phyloP scores from a whole-genome alignment of 257 asterid genomes.

The Ehretia macrophylla region DNA sequence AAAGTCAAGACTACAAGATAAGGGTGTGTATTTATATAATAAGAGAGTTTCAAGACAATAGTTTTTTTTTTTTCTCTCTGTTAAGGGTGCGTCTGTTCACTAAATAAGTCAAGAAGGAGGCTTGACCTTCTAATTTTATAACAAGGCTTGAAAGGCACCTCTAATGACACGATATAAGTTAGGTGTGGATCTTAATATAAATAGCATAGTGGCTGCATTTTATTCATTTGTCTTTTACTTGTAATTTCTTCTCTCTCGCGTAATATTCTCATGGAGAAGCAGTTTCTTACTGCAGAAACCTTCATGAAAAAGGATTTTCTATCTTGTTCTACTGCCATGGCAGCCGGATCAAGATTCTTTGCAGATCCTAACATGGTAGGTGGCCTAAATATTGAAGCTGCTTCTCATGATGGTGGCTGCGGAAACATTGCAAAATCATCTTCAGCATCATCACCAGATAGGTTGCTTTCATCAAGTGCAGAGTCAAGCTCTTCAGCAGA shows the following conservation, averaged over 20 bases:
- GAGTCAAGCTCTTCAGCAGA: conserved; percentile 30
- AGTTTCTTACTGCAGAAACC: conserved; percentile 32
- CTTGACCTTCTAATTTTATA: conserved; percentile 20
- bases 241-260: conserved; percentile 8
- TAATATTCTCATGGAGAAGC: conserved; percentile 27
- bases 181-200: conserved; percentile 6
- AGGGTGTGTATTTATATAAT: too few species aligned
- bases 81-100: too few species aligned
- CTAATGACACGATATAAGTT: conserved; percentile 15
- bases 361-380: conserved; percentile 22
- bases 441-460: conserved; percentile 10
- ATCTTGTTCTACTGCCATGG: conserved; percentile 20
- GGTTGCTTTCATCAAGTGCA: conserved; percentile 25
- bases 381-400: conserved; percentile 12
- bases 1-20: too few species aligned
- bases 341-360: conserved; percentile 23
- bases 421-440: conserved; percentile 1
- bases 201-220: conserved; percentile 24
- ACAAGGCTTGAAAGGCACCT: conserved; percentile 16
- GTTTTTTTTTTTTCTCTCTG: too few species aligned
- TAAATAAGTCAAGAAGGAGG: not conserved
- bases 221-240: conserved; percentile 25
- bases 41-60: too few species aligned
- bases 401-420: not conserved
- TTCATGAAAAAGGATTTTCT: conserved; percentile 38